Conservation (phyloP, 2,329 filamentous ascomycete genomes). For the Fusarium hostae region DNA sequence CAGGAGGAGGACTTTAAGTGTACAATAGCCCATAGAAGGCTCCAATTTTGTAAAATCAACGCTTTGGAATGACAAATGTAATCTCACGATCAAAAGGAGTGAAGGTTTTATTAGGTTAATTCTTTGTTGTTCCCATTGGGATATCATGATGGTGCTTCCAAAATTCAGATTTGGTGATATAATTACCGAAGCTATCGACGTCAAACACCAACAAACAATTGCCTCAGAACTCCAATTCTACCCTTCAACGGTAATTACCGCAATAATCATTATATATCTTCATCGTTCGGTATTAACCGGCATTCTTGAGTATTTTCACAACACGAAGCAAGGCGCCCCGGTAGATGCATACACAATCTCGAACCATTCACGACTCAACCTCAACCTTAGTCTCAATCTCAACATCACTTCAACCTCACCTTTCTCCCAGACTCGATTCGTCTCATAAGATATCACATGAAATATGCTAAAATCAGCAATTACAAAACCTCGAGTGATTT, state of each 20-base stretch:
- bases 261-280: not conserved
- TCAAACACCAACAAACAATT: not conserved
- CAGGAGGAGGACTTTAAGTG: constrained; percentile 28
- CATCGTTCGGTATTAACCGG: not conserved
- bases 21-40: constrained; percentile 42
- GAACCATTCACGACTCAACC: constrained; percentile 2
- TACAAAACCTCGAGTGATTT: constrained; percentile 66
- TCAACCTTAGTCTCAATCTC: constrained; percentile 5
- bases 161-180: not conserved
- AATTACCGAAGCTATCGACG: not conserved
- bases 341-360: constrained; percentile 41
- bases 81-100: not conserved
- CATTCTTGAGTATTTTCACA: not conserved
- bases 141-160: not conserved
- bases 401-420: not conserved
- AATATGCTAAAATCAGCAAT: constrained; percentile 19
- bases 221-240: not conserved
- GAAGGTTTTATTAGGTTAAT: too few relatives aligned
- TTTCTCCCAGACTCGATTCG: not conserved
- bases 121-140: not conserved
- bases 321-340: constrained; percentile 24
- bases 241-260: accelerated
- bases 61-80: constrained; percentile 13
- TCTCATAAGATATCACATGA: not conserved
- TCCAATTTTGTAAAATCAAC: constrained; percentile 38